Conservation (phyloP, 306 rosid species). For the Quercus wislizeni region DNA sequence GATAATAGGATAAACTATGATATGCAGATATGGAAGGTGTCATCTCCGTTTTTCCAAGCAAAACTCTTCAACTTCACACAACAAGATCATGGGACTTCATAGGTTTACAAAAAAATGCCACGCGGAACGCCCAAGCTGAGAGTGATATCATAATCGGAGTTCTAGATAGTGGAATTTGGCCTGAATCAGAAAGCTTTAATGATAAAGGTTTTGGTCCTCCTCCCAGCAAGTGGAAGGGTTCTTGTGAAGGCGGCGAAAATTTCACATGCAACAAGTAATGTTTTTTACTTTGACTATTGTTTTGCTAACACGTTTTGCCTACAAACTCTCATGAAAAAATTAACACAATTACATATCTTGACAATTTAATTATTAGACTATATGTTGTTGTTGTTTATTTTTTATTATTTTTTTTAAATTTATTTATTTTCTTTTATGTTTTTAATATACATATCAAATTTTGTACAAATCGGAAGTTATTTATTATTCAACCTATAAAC, state of each 20-base stretch:
- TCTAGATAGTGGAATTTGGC: slow-evolving; percentile 29
- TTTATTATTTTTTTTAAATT: too few relatives aligned
- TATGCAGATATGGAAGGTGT: slow-evolving; percentile 11
- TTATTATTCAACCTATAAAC: too few relatives aligned
- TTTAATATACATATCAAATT: too few relatives aligned
- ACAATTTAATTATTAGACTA: too few relatives aligned
- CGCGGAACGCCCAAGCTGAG: not conserved
- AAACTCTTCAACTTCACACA: not conserved
- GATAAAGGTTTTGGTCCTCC: slow-evolving; percentile 17
- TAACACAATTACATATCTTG: too few relatives aligned
- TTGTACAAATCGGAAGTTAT: too few relatives aligned
- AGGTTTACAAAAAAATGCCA: not conserved
- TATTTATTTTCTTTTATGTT: too few relatives aligned
- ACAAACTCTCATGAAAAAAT: too few relatives aligned
- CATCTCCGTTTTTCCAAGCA: slow-evolving; percentile 24
- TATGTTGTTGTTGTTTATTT: too few relatives aligned
- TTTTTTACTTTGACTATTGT: not conserved
- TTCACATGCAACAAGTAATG: slow-evolving; percentile 30
- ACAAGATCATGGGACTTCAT: slow-evolving; percentile 33
- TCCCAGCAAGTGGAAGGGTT: slow-evolving; percentile 28
- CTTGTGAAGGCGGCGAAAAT: slow-evolving; percentile 2
- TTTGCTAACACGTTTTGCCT: too few relatives aligned
- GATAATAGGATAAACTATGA: not conserved
- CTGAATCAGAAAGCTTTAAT: slow-evolving; percentile 21
- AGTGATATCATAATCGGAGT: slow-evolving; percentile 19